These are phyloP conservation scores for Aspergillus caelatus DNA, from an alignment of 2,329 filamentous ascomycete genomes.

Conservation along the genomic window DNA sequence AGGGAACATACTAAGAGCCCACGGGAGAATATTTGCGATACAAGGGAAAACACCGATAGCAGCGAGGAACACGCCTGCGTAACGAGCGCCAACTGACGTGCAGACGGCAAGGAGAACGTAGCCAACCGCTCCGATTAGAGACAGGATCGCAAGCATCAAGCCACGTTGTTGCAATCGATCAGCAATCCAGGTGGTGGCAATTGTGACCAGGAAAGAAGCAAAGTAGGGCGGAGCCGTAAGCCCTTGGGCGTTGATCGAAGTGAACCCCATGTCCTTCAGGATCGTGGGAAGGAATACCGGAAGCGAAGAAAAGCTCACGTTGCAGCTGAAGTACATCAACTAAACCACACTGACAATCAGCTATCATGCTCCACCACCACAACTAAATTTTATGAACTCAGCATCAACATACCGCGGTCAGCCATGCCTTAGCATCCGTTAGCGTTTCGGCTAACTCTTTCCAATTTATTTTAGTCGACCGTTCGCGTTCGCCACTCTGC, in stretches of 20 bases:
- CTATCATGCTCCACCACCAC: not conserved
- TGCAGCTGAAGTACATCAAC: constrained; percentile 63
- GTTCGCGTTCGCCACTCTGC: constrained; percentile 53
- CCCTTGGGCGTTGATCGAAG: constrained; percentile 68
- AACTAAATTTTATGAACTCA: not conserved
- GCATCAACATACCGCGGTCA: constrained; percentile 43
- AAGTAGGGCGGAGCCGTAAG: constrained; percentile 73
- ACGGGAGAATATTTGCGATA: constrained; percentile 71
- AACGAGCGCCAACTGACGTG: constrained; percentile 52
- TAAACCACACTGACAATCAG: constrained; percentile 18
- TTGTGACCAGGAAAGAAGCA: constrained; percentile 65
- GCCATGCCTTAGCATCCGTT: constrained; percentile 52
- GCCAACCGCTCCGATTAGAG: constrained; percentile 60
- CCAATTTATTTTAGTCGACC: constrained; percentile 47
- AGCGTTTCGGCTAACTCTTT: constrained; percentile 52
- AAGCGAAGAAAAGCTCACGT: constrained; percentile 67
- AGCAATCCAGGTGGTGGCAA: constrained; percentile 65
- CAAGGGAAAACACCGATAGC: constrained; percentile 67
- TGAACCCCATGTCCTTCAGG: constrained; percentile 68
- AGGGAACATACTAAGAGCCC: constrained; percentile 56
- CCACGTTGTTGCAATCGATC: constrained; percentile 68
- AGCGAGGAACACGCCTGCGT: constrained; percentile 57
- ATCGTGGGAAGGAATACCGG: constrained; percentile 68
- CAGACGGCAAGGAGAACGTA: constrained; percentile 67
- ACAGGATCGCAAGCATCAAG: constrained; percentile 59